Evolutionary conservation across 1,284 basidiomycete species (phyloP).

Genomic region (Fomes fomentarius): DNA sequence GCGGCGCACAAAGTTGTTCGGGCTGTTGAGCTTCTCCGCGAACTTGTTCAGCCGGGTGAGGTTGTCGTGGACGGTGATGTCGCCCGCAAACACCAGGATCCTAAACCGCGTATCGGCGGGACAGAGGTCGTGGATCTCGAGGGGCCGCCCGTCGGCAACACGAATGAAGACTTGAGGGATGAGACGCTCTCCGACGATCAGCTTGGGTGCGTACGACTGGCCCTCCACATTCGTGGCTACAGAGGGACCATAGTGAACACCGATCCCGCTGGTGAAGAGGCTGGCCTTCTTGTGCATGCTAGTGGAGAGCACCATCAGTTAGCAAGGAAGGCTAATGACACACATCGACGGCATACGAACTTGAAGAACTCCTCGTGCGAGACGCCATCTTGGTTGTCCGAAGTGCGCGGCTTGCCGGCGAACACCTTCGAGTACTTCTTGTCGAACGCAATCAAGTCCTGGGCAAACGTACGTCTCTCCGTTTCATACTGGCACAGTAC

Average conservation of each 20-base stretch:
- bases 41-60: constrained; percentile 43
- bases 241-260: constrained; percentile 50
- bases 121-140: constrained; percentile 71
- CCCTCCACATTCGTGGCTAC: constrained; percentile 46
- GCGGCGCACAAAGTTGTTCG: constrained; percentile 42
- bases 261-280: constrained; percentile 9
- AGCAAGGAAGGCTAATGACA: neutral
- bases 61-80: constrained; percentile 45
- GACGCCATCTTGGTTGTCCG: constrained; percentile 60
- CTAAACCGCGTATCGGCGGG: constrained; percentile 77
- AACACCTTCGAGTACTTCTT: constrained; percentile 75
- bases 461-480: constrained; percentile 75
- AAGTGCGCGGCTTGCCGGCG: constrained; percentile 71
- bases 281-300: constrained; percentile 3
- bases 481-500: constrained; percentile 28
- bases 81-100: constrained; percentile 46
- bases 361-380: constrained; percentile 66
- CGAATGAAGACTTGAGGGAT: constrained; percentile 62
- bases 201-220: constrained; percentile 48
- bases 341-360: too few species aligned
- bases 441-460: constrained; percentile 84
- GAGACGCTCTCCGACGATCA: constrained; percentile 63
- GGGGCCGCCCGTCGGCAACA: constrained; percentile 63
- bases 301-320: neutral
- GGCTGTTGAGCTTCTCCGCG: constrained; percentile 45